phyloP scores from a whole-genome alignment of 768 basidiomycete genomes.

The Pisolithus sp. region DNA sequence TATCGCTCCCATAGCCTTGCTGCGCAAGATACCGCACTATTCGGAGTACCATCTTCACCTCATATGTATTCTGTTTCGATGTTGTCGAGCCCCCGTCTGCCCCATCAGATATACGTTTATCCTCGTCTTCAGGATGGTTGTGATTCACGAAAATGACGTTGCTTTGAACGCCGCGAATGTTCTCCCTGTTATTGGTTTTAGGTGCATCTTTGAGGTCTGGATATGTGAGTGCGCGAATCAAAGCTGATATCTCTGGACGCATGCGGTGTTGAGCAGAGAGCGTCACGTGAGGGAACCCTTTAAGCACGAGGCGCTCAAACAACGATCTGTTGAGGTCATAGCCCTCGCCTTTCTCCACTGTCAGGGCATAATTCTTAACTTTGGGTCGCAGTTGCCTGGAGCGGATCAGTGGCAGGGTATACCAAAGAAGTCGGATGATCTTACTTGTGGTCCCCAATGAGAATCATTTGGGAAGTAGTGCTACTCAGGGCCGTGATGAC shows the following conservation, averaged over 20 bases:
- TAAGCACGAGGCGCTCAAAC: slow-evolving; percentile 61
- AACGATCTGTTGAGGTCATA: slow-evolving; percentile 62
- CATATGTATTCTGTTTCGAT: slow-evolving; percentile 57
- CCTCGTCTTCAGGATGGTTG: slow-evolving; percentile 45
- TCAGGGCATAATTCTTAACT: slow-evolving; percentile 58
- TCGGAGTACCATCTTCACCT: slow-evolving; percentile 58
- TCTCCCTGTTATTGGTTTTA: slow-evolving; percentile 40
- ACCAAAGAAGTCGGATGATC: slow-evolving; percentile 11
- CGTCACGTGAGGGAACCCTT: slow-evolving; percentile 54
- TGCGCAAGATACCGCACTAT: slow-evolving; percentile 60
- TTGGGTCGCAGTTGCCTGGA: slow-evolving; percentile 66
- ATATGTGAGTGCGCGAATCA: slow-evolving; percentile 59
- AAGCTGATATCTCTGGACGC: slow-evolving; percentile 64
- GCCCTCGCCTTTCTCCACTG: slow-evolving; percentile 62
- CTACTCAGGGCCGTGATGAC: slow-evolving; percentile 49
- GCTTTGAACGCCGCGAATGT: slow-evolving; percentile 48
- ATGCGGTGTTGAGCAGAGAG: slow-evolving; percentile 61
- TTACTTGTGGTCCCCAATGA: slow-evolving; percentile 72
- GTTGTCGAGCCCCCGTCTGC: slow-evolving; percentile 41
- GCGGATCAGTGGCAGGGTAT: background rate
- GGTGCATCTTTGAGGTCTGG: slow-evolving; percentile 54
- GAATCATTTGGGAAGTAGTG: slow-evolving; percentile 45
- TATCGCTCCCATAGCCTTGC: slow-evolving; percentile 59
- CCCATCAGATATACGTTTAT: slow-evolving; percentile 35
- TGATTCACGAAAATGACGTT: slow-evolving; percentile 63